phyloP scores from a whole-genome alignment of 768 basidiomycete genomes.

The Agrocybe pediades region DNA sequence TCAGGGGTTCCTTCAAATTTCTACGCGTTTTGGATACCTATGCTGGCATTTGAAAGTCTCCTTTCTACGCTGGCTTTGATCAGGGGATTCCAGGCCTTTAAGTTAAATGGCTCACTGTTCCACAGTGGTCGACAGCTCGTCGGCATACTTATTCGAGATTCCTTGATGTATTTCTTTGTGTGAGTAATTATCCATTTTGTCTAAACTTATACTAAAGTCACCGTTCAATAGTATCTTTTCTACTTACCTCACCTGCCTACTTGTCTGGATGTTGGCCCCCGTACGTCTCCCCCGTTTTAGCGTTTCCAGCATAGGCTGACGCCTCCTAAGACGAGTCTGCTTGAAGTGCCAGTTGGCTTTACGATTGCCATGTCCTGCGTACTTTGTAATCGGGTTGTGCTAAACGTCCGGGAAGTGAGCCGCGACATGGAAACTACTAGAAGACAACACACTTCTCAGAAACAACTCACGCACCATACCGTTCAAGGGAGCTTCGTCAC shows the following conservation, averaged over 20 bases:
- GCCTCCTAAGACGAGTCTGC: slow-evolving; percentile 30
- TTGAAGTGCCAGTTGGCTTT: slow-evolving; percentile 61
- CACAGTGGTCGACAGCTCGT: slow-evolving; percentile 46
- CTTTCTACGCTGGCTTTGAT: slow-evolving; percentile 53
- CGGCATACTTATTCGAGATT: slow-evolving; percentile 55
- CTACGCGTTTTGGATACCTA: slow-evolving; percentile 63
- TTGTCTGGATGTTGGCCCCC: slow-evolving; percentile 40
- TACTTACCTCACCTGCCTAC: slow-evolving; percentile 53
- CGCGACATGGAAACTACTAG: slow-evolving; percentile 23
- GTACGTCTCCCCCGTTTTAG: slow-evolving; percentile 24
- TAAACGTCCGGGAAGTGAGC: slow-evolving; percentile 52
- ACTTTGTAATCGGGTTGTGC: slow-evolving; percentile 54
- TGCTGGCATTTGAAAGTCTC: slow-evolving; percentile 53
- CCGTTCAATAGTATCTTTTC: slow-evolving; percentile 47
- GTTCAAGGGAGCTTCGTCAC: slow-evolving; percentile 9
- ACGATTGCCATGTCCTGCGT: slow-evolving; percentile 60
- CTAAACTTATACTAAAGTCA: not conserved
- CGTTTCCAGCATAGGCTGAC: not conserved
- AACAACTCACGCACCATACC: not conserved
- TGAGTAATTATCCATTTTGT: slow-evolving; percentile 27
- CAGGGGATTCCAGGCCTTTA: slow-evolving; percentile 49
- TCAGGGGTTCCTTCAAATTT: slow-evolving; percentile 39
- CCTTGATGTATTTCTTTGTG: slow-evolving; percentile 58
- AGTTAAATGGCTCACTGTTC: slow-evolving; percentile 34
- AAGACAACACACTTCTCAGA: slow-evolving; percentile 2